Evolutionary conservation across 1,284 basidiomycete species (phyloP).

Genomic region (Peniophora sp.): DNA sequence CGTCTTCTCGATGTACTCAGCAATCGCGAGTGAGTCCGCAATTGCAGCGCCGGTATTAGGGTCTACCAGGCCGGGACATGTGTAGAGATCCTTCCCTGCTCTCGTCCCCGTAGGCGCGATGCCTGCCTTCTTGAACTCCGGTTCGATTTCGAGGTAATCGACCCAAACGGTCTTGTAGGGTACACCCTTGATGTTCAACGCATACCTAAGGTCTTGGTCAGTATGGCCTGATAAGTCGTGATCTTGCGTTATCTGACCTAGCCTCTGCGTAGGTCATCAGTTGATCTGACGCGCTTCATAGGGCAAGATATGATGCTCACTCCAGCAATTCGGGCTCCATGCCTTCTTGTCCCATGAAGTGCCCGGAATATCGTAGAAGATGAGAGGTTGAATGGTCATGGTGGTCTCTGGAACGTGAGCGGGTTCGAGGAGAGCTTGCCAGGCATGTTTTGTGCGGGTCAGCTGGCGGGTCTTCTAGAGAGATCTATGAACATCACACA

Average conservation of each 20-base stretch:
- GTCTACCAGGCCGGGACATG: slow-evolving; percentile 6
- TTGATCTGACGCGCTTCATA: no score
- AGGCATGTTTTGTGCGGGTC: no score
- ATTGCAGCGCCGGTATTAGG: slow-evolving; percentile 6
- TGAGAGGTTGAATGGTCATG: background rate
- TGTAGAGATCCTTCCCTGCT: slow-evolving; percentile 9
- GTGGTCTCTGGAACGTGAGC: no score
- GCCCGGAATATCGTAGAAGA: slow-evolving; percentile 17
- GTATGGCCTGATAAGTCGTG: no score
- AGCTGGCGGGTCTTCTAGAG: no score
- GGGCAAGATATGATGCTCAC: no score
- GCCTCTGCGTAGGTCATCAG: slow-evolving; percentile 11
- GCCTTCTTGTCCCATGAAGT: slow-evolving; percentile 5
- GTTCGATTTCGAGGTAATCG: slow-evolving; percentile 28
- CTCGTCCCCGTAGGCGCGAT: slow-evolving; percentile 14
- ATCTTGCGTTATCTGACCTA: no score
- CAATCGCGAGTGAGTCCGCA: slow-evolving; percentile 6
- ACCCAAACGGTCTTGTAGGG: slow-evolving; percentile 27
- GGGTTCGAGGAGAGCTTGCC: no score
- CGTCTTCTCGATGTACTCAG: slow-evolving; percentile 5
- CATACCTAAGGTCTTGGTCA: slow-evolving; percentile 5
- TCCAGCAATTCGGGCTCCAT: no score
- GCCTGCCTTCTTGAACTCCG: slow-evolving; percentile 19
- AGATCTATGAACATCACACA: no score
- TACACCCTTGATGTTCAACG: slow-evolving; percentile 26